These are phyloP conservation scores for Mariannaea elegans DNA, from an alignment of 2,329 filamentous ascomycete genomes.

Conservation along the genomic window DNA sequence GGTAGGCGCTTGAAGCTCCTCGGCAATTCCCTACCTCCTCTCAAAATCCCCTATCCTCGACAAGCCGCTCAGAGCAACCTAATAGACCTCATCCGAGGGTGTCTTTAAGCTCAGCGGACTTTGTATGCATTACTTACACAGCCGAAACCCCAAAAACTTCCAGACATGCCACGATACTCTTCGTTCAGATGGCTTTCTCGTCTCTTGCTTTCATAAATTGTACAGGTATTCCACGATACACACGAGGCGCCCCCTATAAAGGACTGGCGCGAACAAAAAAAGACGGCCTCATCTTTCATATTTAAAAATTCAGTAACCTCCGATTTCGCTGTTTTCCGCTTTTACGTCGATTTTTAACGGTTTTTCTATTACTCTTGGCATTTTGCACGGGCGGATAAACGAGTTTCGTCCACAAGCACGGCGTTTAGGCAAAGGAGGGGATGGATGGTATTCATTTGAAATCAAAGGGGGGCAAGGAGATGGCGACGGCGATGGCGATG, in stretches of 20 bases:
- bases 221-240: slow-evolving; percentile 44
- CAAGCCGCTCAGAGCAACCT: slow-evolving; percentile 9
- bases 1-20: slow-evolving; percentile 60
- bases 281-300: slow-evolving; percentile 25
- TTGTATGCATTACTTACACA: slow-evolving; percentile 11
- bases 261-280: slow-evolving; percentile 21
- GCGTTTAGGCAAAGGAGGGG: slow-evolving; percentile 42
- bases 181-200: slow-evolving; percentile 23
- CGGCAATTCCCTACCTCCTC: not conserved
- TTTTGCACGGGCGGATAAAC: slow-evolving; percentile 35
- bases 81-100: slow-evolving; percentile 25
- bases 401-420: slow-evolving; percentile 39
- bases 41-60: not conserved
- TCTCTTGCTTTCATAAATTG: slow-evolving; percentile 36
- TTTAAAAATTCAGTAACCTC: slow-evolving; percentile 26
- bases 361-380: slow-evolving; percentile 27
- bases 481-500: slow-evolving; percentile 19
- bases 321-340: slow-evolving; percentile 27
- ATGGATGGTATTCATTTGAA: slow-evolving; percentile 25
- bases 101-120: slow-evolving; percentile 18
- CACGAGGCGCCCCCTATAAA: slow-evolving; percentile 29
- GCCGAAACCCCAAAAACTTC: slow-evolving; percentile 15
- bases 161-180: slow-evolving; percentile 14
- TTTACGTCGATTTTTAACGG: slow-evolving; percentile 27
- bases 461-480: slow-evolving; percentile 26